Conservation (phyloP, 306 rosid genomes). For the Begonia loranthoides region DNA sequence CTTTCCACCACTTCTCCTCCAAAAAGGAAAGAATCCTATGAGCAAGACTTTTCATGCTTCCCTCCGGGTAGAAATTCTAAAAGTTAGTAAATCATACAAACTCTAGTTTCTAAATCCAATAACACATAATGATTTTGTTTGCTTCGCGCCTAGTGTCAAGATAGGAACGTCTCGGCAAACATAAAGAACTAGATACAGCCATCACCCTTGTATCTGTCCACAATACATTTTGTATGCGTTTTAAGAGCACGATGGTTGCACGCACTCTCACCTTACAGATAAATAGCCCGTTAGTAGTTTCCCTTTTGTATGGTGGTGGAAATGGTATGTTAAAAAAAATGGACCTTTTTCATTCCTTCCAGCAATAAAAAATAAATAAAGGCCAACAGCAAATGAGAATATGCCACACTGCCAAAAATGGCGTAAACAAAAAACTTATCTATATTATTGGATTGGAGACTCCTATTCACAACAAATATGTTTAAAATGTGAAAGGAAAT, state of each 20-base stretch:
- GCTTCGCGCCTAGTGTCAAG: not conserved
- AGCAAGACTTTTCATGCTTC: not conserved
- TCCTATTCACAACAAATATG: not conserved
- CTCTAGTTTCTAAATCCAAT: too few species aligned
- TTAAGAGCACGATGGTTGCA: not conserved
- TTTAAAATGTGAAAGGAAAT: not conserved
- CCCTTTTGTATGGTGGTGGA: not conserved
- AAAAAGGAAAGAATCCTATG: not conserved
- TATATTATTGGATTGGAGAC: not conserved
- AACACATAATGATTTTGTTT: too few species aligned
- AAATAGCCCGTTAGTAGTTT: not conserved
- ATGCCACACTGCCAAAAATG: constrained; percentile 2
- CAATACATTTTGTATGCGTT: not conserved
- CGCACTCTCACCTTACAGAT: not conserved
- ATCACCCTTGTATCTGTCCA: not conserved
- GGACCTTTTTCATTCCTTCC: not conserved
- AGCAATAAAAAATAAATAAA: too few species aligned
- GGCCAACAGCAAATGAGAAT: not conserved
- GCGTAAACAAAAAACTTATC: not conserved
- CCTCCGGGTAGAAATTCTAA: not conserved
- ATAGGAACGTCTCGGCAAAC: not conserved
- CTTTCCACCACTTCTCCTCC: not conserved
- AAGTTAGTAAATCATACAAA: not conserved
- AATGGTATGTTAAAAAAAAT: not conserved
- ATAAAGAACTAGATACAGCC: not conserved